These are phyloP conservation scores for Stephania japonica DNA, from an alignment of 164 flowering plant genomes.

Conservation along the genomic window DNA sequence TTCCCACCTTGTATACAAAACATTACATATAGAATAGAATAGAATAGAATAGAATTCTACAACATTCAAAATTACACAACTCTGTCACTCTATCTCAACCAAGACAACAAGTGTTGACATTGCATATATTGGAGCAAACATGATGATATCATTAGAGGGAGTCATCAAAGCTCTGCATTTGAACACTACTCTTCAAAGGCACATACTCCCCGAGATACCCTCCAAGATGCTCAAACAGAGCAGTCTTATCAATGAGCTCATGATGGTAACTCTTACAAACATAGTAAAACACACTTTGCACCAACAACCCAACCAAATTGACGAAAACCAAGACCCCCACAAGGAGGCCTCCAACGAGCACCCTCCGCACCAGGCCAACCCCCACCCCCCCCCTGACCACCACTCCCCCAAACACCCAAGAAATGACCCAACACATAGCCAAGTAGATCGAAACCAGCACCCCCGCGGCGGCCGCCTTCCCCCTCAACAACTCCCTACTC, in stretches of 20 bases:
- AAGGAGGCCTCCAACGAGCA: constrained; percentile 67
- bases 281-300: constrained; percentile 95
- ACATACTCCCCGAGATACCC: constrained; percentile 97
- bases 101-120: too few relatives aligned
- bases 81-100: too few relatives aligned
- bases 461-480: constrained; percentile 43
- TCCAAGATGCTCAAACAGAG: constrained; percentile 86
- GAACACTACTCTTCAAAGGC: constrained; percentile 91
- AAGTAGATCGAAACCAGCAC: constrained; percentile 57
- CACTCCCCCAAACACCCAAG: constrained; percentile 41
- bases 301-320: constrained; percentile 79
- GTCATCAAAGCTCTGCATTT: constrained; percentile 74
- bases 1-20: neutral
- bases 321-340: constrained; percentile 83
- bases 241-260: constrained; percentile 82
- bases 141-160: too few relatives aligned
- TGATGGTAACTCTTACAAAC: constrained; percentile 91
- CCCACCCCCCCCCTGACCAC: constrained; percentile 62
- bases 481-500: constrained; percentile 78
- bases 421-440: constrained; percentile 41
- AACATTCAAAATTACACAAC: too few relatives aligned
- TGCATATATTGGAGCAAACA: too few relatives aligned
- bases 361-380: constrained; percentile 43
- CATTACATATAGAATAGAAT: constrained; percentile 9
- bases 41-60: too few relatives aligned